Base-by-base conservation (phyloP, 192 early-diverging fungal species). In the Linnemannia schmuckeri region DNA sequence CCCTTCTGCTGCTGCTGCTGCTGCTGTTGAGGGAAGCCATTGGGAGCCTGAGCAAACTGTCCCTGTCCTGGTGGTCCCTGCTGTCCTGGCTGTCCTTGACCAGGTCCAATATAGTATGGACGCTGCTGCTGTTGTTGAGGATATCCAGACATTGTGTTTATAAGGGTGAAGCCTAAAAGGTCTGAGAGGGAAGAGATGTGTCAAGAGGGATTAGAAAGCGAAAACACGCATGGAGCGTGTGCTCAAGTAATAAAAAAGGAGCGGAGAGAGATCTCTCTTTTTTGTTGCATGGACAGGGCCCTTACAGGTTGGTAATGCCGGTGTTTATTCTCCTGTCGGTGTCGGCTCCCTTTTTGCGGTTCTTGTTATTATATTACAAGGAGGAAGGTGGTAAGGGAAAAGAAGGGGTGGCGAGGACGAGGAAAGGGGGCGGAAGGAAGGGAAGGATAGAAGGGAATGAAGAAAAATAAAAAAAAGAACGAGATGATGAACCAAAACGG, bases 61-160 rank as follows among this genome's bases (percentile, higher is more conserved):
- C 82, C 82, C 49, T 74, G 82, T 52, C 54, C 76, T 20, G 82
- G 81, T 35, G 68, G 78, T 18, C 76, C 76, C 5, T 41, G 76
- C 41, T 37, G 72, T 40, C 82, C 76, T 40, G 27, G 81, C 10
- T 75, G 77, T 30, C 82, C 74, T 33, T 70, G 74, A 41, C 72
- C 69, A n/a, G 47, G 81, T 13, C 81, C 81, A 71, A 77, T 41
- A 68, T 85, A 85, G 22, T 38, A 70, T 44, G 83, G 85, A 30
- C 79, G 79, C 52, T 81, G 81, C 55, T 76, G 81, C 66, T 78
- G 77, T 6, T 37, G 83, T 22, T 70, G 74, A 72, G 82, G 82
- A 44, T 73, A 77, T 6, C 71, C 82, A 22, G 82, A 83, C 82
- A 83, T 83, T 70, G 52, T 24, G 18, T 44, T 37, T 61, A 41